phyloP scores from a whole-genome alignment of 2,329 filamentous ascomycete species.

The Chaetothyriales sp. region DNA sequence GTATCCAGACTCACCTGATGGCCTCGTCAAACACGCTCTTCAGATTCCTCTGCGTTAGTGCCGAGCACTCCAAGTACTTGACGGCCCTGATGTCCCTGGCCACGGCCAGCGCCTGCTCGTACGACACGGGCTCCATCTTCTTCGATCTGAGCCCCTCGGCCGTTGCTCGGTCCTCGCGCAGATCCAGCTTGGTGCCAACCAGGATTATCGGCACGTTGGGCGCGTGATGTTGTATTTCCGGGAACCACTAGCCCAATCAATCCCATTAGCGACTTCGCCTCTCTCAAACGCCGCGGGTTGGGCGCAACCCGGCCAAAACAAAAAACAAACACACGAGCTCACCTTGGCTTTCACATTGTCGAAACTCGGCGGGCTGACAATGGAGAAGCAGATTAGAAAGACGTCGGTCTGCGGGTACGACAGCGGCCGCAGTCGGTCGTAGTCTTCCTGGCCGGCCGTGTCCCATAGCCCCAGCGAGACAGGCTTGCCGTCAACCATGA shows the following conservation, averaged over 20 bases:
- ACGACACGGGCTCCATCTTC: conserved; percentile 94
- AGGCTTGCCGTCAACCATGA: conserved; percentile 97
- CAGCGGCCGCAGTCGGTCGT: conserved; percentile 83
- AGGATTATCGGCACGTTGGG: conserved; percentile 92
- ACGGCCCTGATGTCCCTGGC: conserved; percentile 91
- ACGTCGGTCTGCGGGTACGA: conserved; percentile 98
- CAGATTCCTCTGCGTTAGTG: conserved; percentile 86
- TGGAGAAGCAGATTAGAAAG: conserved; percentile 96
- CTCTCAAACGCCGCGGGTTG: conserved; percentile 3
- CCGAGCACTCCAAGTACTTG: conserved; percentile 97
- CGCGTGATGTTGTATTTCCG: conserved; percentile 93
- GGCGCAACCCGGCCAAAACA: neutral
- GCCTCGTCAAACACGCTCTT: conserved; percentile 99
- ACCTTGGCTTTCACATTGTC: conserved; percentile 99
- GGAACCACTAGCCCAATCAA: conserved; percentile 61
- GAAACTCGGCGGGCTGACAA: conserved; percentile 92
- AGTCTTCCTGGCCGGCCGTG: conserved; percentile 97
- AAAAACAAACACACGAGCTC: conserved; percentile 20
- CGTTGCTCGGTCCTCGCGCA: conserved; percentile 76
- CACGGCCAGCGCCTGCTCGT: conserved; percentile 76
- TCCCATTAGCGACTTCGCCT: neutral
- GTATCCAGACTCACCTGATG: conserved; percentile 74
- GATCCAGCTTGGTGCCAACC: conserved; percentile 91
- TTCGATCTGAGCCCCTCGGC: conserved; percentile 72
- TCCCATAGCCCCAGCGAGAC: conserved; percentile 97